Conservation (phyloP, 2,329 filamentous ascomycete species). For the Hymenoscyphus occultus region DNA sequence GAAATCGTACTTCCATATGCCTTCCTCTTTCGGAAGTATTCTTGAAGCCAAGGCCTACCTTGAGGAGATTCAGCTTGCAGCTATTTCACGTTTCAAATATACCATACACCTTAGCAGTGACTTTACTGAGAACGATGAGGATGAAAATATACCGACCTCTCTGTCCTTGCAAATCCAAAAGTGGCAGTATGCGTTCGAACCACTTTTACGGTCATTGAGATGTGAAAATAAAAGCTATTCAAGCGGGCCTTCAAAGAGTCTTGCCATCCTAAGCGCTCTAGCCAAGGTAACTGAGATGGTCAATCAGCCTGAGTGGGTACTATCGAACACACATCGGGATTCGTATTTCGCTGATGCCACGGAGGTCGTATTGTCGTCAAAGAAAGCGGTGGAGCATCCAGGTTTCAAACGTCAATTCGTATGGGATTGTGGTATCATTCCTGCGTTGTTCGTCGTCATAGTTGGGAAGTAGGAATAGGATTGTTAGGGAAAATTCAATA, state of each 20-base stretch:
- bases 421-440: constrained; percentile 26
- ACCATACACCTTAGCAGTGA: not conserved
- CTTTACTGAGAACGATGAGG: not conserved
- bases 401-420: constrained; percentile 26
- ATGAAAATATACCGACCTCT: not conserved
- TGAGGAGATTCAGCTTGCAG: constrained; percentile 15
- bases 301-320: not conserved
- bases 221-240: not conserved
- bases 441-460: constrained; percentile 23
- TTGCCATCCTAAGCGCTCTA: not conserved
- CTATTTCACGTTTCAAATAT: constrained; percentile 13
- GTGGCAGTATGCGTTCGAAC: constrained; percentile 9
- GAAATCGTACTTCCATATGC: constrained; percentile 15
- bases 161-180: not conserved
- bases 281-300: not conserved
- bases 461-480: constrained; percentile 16
- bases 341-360: too few species aligned
- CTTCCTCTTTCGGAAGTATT: constrained; percentile 13
- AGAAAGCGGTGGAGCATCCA: constrained; percentile 13
- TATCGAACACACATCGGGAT: not conserved
- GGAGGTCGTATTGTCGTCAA: constrained; percentile 20
- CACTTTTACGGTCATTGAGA: constrained; percentile 1
- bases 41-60: constrained; percentile 18
- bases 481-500: constrained; percentile 22
- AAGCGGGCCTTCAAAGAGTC: not conserved